Conservation (phyloP, 129 eudicot genomes). For the Saposhnikovia divaricata region DNA sequence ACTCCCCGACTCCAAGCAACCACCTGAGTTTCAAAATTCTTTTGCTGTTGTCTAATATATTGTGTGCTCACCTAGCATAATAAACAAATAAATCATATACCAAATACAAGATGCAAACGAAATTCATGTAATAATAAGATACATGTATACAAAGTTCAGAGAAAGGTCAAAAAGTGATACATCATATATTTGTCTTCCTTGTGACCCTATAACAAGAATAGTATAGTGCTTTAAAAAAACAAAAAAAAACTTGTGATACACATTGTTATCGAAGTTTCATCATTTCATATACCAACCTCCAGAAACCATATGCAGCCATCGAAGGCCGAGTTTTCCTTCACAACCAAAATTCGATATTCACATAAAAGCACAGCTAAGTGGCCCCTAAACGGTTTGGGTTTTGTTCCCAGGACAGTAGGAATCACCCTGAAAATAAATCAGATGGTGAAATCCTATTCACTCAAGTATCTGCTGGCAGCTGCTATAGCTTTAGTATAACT, state of each 20-base stretch:
- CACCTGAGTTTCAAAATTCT: constrained; percentile 45
- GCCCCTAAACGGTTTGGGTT: constrained; percentile 45
- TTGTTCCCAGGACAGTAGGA: constrained; percentile 65
- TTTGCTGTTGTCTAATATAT: constrained; percentile 57
- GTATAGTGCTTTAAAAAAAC: too few species aligned
- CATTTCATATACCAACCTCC: constrained; percentile 44
- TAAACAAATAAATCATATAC: not conserved
- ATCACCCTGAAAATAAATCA: too few species aligned
- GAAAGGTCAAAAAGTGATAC: too few species aligned
- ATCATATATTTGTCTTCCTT: too few species aligned
- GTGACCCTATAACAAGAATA: too few species aligned
- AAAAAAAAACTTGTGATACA: too few species aligned
- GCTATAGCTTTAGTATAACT: too few species aligned
- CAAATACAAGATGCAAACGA: not conserved
- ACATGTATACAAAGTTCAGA: too few species aligned
- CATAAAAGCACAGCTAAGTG: constrained; percentile 46
- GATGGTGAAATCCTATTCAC: too few species aligned
- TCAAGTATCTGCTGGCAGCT: too few species aligned
- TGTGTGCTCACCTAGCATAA: constrained; percentile 59
- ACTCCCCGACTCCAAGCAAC: constrained; percentile 96
- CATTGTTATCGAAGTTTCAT: not conserved
- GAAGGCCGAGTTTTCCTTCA: constrained; percentile 43
- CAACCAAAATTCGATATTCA: constrained; percentile 57
- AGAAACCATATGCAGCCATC: constrained; percentile 77
- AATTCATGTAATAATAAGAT: too few species aligned